phyloP scores from a whole-genome alignment of 768 basidiomycete genomes.

The Hygrophorus pudorinus region DNA sequence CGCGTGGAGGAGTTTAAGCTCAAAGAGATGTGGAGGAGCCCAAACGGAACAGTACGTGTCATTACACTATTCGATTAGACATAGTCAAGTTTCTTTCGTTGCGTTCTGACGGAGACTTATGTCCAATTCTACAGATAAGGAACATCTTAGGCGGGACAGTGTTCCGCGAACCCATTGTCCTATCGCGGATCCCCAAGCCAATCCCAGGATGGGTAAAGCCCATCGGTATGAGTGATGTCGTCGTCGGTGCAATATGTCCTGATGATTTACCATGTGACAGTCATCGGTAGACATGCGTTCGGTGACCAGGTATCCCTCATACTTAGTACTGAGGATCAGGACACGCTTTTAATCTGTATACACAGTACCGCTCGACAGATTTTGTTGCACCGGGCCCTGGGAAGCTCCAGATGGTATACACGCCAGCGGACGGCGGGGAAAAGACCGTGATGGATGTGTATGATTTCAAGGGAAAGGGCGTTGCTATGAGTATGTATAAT shows the following conservation, averaged over 20 bases:
- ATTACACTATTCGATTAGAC: constrained; percentile 1
- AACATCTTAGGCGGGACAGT: constrained; percentile 98
- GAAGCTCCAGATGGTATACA: constrained; percentile 88
- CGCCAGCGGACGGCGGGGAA: constrained; percentile 65
- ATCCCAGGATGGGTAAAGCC: constrained; percentile 97
- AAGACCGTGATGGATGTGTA: constrained; percentile 73
- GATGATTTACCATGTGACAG: constrained; percentile 12
- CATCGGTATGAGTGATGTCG: constrained; percentile 29
- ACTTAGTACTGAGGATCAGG: background rate
- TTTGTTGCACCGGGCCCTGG: constrained; percentile 86
- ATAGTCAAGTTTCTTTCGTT: constrained; percentile 1
- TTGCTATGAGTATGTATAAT: constrained; percentile 98
- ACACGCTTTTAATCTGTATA: background rate
- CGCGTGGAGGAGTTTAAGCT: constrained; percentile 95
- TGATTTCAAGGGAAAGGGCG: constrained; percentile 87
- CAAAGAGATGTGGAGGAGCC: constrained; percentile 98
- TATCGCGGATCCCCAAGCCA: constrained; percentile 82
- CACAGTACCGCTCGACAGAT: constrained; percentile 90
- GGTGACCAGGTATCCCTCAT: constrained; percentile 66
- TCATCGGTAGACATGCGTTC: constrained; percentile 94
- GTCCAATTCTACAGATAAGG: constrained; percentile 50
- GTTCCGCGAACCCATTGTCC: constrained; percentile 96
- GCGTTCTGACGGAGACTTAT: background rate
- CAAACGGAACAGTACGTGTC: constrained; percentile 77
- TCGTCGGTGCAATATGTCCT: no score